Base-by-base conservation (phyloP, 2,329 filamentous ascomycete species). In the Ophiostoma tasmaniense region DNA sequence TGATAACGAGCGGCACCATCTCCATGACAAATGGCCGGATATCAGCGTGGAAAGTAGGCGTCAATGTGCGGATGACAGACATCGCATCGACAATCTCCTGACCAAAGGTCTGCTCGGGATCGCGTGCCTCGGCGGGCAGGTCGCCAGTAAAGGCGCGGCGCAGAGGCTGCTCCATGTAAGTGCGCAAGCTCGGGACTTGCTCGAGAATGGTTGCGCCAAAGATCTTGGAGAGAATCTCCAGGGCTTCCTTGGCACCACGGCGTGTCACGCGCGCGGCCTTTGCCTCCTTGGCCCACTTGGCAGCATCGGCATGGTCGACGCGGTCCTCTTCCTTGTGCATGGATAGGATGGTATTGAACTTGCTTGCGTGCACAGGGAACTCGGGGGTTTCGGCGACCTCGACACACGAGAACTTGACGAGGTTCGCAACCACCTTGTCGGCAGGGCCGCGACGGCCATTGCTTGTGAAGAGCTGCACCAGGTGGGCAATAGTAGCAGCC, bases 361-460 rank as follows among this genome's bases (percentile, higher is more conserved):
- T 89, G 61, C 83, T 78, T 1, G 90, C 90, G 75, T 98, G 95
- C 35, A 91, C 89, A 4, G 89, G 87, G 77, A 98, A 98, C 75
- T 98, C 95, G 0, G 95, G 95, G 0, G 96, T 99, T 78, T 99
- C 96, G 0, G 95, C 94, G 1, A 96, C 96, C 77, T 99, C 95
- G 75, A 97, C 92, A 76, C 95, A 99, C 72, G 93, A 97, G 79
- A 97, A 99, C 76, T 97, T 98, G 80, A 96, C 92, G 67, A 99
- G 80, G 76, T 99, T 99, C 64, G 91, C 89, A 35, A 98, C 93
- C 17, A 99, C 91, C 80, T 99, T 99, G 77, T 97, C 93, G 20
- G 95, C 93, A 14, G 96, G 92, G 20, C 89, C 92, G 69, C 89
- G 86, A 71, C 94, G 90, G 52, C 92, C 90, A 68, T 88, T 87